Evolutionary conservation across 2,329 filamentous ascomycete genomes (phyloP), one percentile per base, ranked within the genome.

Genomic region (Aspergillus cejpii): DNA sequence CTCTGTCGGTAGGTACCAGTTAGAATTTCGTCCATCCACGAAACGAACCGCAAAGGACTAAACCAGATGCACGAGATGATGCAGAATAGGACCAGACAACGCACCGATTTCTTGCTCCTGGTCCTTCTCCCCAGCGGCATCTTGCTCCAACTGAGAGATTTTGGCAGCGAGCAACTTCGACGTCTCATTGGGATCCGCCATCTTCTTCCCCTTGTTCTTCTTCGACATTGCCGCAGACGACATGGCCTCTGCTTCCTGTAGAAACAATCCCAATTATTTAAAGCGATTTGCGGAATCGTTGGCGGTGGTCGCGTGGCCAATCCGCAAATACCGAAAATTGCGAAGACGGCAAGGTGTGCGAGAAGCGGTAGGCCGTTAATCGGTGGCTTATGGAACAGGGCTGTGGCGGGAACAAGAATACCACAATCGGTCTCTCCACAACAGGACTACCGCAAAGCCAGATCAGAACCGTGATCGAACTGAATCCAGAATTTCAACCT

Each of bases 71-170:
- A 44, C 44, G 47, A 15, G 24, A 39, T 21, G 29, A 21, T 28
- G 21, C 5, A 38, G 36, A 37, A 28, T 23, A 40, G 26, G 44
- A 37, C 33, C 40, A 40, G 41, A 39, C 39, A 39, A 78, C 82
- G 64, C 74, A 94, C 89, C 88, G 65, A 98, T 96, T 74, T 97
- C 92, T 49, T 85, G 81, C 70, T 96, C 90, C 69, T 96, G 88
- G 57, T 94, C 91, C 68, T 94, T 95, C 65, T 95, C 90, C 48
- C 88, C 87, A 8, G 89, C 89, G 39, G 85, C 87, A 74, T 96
- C 90, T 51, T 88, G 85, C 68, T 98, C 92, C 47, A 98, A 74
- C 71, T 97, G 92, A 17, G 89, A 91, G 63, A 98, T 96, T 63
- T 94, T 88, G 50, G 90, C 88, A 51, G 90, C 85, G 41, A 98